Evolutionary conservation across 2,329 filamentous ascomycete species (phyloP).

Genomic region (Sporothrix protearum): DNA sequence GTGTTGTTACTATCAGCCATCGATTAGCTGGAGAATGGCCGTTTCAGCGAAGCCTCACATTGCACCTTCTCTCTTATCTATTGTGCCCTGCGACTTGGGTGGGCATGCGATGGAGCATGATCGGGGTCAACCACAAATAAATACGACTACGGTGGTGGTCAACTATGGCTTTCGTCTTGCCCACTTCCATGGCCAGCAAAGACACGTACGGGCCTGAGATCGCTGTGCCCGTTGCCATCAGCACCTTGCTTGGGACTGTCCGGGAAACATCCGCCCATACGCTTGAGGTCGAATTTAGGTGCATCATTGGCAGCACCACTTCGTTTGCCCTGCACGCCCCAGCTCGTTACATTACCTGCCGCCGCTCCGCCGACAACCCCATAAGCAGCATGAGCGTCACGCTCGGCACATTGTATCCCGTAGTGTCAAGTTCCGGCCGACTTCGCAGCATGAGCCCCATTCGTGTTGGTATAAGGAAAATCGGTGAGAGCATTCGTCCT

Average conservation of each 20-base stretch:
- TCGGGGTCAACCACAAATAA: constrained; percentile 21
- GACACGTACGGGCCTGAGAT: not conserved
- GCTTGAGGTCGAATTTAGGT: too few species aligned
- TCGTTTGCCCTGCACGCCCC: not conserved
- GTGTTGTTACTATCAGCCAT: not conserved
- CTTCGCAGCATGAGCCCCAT: too few species aligned
- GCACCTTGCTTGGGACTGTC: not conserved
- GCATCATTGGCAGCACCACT: not conserved
- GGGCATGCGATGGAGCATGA: constrained; percentile 22
- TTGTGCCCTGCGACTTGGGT: not conserved
- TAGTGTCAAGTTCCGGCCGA: too few species aligned
- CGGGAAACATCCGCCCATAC: not conserved
- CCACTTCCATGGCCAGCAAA: not conserved
- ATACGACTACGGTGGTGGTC: constrained; percentile 1
- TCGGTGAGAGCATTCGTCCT: not conserved
- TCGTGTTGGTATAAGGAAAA: too few species aligned
- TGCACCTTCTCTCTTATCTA: not conserved
- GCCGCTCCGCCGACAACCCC: not conserved
- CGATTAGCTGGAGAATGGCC: not conserved
- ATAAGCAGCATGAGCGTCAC: constrained; percentile 15
- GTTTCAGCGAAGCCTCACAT: not conserved
- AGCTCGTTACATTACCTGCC: too few species aligned
- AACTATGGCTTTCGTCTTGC: constrained; percentile 21
- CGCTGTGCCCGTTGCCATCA: not conserved
- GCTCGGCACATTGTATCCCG: constrained; percentile 9